Evolutionary conservation across 192 early-diverging fungal genomes (phyloP).

Genomic region (Coemansia brasiliensis): DNA sequence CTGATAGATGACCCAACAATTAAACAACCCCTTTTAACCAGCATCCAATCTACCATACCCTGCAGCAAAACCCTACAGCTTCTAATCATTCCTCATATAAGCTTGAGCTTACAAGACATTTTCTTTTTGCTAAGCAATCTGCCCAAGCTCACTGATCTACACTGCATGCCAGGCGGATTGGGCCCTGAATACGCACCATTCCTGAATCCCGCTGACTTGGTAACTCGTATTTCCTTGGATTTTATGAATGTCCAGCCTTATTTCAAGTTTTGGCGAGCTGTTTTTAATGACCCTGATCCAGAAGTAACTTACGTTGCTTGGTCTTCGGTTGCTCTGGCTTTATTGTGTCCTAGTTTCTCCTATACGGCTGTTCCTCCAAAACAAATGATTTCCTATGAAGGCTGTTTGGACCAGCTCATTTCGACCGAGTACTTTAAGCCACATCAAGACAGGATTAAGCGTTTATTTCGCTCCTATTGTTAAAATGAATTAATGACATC

Average conservation of each 20-base stretch:
- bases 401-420: no score
- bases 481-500: no score
- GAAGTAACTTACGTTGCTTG: not conserved
- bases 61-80: not conserved
- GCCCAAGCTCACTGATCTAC: not conserved
- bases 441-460: no score
- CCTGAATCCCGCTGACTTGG: no score
- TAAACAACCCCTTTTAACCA: not conserved
- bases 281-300: not conserved
- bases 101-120: not conserved
- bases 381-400: not conserved
- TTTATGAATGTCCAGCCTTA: not conserved
- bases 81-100: slow-evolving; percentile 2
- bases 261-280: not conserved
- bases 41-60: not conserved
- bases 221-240: no score
- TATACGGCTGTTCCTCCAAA: not conserved
- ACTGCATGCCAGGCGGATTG: not conserved
- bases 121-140: not conserved
- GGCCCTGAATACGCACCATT: no score
- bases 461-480: no score
- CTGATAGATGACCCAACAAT: not conserved
- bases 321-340: not conserved
- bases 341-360: not conserved
- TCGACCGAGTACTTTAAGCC: no score